phyloP scores from a whole-genome alignment of 2,329 filamentous ascomycete species.

The Fusarium solani-melongenae region DNA sequence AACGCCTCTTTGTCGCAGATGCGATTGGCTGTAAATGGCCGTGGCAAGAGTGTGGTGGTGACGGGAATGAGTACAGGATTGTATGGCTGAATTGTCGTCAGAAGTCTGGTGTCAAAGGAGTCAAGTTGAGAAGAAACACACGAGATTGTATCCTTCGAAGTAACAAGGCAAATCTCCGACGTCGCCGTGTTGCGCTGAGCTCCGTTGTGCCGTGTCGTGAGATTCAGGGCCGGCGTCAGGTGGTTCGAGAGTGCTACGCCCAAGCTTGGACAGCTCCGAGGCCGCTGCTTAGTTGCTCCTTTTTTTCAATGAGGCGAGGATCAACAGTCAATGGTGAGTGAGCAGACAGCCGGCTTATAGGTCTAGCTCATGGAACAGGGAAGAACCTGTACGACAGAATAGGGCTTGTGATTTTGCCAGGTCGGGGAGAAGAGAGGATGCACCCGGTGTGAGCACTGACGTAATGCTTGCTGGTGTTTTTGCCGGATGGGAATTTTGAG shows the following conservation, averaged over 20 bases:
- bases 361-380: constrained; percentile 18
- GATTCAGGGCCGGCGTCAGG: constrained; percentile 34
- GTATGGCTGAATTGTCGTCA: constrained; percentile 8
- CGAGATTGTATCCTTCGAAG: neutral
- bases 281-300: constrained; percentile 31
- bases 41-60: constrained; percentile 19
- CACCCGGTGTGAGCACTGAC: constrained; percentile 36
- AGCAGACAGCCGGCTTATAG: constrained; percentile 5
- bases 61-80: constrained; percentile 10
- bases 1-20: constrained; percentile 46
- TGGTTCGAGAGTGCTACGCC: constrained; percentile 32
- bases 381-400: constrained; percentile 12
- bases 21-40: constrained; percentile 31
- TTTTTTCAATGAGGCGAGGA: constrained; percentile 4
- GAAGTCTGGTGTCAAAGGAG: neutral
- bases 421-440: constrained; percentile 33
- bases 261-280: constrained; percentile 42
- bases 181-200: constrained; percentile 18
- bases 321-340: neutral
- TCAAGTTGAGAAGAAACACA: neutral
- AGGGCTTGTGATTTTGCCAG: constrained; percentile 13
- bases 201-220: constrained; percentile 33
- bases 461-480: constrained; percentile 36
- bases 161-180: constrained; percentile 35
- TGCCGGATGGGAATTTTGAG: constrained; percentile 21